Conservation (phyloP, 1,284 basidiomycete species). For the Tylopilus sp. region DNA sequence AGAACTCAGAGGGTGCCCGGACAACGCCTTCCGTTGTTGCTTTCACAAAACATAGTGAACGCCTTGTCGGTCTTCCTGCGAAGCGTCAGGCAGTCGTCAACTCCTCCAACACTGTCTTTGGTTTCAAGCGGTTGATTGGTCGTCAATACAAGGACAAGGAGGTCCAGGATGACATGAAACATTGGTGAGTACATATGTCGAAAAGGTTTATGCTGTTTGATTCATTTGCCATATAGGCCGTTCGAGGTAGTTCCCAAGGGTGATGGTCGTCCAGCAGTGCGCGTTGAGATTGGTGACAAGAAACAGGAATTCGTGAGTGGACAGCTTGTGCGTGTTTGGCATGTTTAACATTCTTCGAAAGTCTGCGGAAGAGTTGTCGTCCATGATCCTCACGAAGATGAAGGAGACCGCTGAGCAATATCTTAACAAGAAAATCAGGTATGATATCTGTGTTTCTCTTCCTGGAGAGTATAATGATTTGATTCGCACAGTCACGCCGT, state of each 20-base stretch:
- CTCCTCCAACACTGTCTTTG: slow-evolving; percentile 90
- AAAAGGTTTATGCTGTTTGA: background rate
- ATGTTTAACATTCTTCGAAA: slow-evolving; percentile 31
- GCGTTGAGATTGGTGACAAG: slow-evolving; percentile 79
- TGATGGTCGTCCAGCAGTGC: slow-evolving; percentile 72
- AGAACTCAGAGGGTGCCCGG: slow-evolving; percentile 96
- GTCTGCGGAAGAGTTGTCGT: slow-evolving; percentile 83
- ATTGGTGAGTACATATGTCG: slow-evolving; percentile 50
- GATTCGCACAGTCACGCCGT: slow-evolving; percentile 65
- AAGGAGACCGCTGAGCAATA: slow-evolving; percentile 92
- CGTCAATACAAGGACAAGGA: slow-evolving; percentile 92
- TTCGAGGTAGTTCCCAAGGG: slow-evolving; percentile 77
- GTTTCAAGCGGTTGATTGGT: slow-evolving; percentile 96
- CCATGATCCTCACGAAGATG: slow-evolving; percentile 90
- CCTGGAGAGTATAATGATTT: background rate
- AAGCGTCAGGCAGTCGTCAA: slow-evolving; percentile 98
- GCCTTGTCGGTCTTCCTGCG: slow-evolving; percentile 92
- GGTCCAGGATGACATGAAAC: slow-evolving; percentile 86
- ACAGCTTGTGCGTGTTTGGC: background rate
- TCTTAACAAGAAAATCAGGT: slow-evolving; percentile 93
- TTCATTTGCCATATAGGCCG: slow-evolving; percentile 47
- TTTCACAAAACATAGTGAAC: slow-evolving; percentile 94
- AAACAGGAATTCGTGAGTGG: slow-evolving; percentile 62
- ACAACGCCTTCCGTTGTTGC: slow-evolving; percentile 99
- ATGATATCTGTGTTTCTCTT: slow-evolving; percentile 37